Conservation (phyloP, 2,329 filamentous ascomycete species). For the Penicillium sumatraense region DNA sequence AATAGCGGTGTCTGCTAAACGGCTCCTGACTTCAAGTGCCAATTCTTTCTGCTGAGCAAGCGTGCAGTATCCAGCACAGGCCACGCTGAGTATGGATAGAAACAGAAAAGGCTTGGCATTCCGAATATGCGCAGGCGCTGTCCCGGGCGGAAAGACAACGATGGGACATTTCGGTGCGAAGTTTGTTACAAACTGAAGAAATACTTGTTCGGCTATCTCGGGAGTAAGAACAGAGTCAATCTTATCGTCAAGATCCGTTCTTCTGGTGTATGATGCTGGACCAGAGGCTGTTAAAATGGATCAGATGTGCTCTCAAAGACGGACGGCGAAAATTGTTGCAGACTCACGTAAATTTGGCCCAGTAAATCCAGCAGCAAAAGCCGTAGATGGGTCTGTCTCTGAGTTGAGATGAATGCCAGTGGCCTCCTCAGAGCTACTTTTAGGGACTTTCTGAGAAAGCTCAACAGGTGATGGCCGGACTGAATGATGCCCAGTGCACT, state of each 20-base stretch:
- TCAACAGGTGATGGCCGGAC: not conserved
- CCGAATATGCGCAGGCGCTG: not conserved
- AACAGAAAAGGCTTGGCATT: not conserved
- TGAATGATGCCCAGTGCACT: not conserved
- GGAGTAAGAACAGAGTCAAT: not conserved
- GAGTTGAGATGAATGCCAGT: not conserved
- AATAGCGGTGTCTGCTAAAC: slow-evolving; percentile 9
- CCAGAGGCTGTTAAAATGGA: not conserved
- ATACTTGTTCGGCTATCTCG: slow-evolving; percentile 1
- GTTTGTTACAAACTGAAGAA: slow-evolving; percentile 6
- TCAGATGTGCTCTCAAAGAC: not conserved
- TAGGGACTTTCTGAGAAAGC: not conserved
- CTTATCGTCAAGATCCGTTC: not conserved
- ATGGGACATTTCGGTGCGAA: slow-evolving; percentile 13
- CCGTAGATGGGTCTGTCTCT: not conserved
- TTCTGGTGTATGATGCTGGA: not conserved
- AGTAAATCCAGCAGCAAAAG: not conserved
- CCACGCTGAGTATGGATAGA: not conserved
- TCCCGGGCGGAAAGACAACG: slow-evolving; percentile 11
- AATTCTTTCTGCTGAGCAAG: slow-evolving; percentile 7
- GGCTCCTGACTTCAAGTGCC: slow-evolving; percentile 4
- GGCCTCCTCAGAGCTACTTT: not conserved
- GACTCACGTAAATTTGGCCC: not conserved
- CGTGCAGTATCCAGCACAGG: slow-evolving; percentile 8
- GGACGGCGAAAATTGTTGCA: not conserved